Evolutionary conservation across 2,329 filamentous ascomycete species (phyloP).

Genomic region (Exutisphaerella laricina): DNA sequence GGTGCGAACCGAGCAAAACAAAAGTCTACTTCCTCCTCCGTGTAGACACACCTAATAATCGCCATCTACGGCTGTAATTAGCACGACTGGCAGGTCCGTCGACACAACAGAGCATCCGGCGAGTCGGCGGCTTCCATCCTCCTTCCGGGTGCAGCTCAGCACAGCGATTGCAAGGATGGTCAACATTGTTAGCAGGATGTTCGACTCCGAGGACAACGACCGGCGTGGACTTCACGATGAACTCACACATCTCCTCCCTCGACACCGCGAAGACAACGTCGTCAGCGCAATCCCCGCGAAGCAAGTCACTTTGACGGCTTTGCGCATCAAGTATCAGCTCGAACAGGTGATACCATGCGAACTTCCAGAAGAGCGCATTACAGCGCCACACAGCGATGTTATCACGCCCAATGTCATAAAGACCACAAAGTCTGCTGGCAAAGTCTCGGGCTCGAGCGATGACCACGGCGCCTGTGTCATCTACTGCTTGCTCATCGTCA

Average conservation of each 20-base stretch:
- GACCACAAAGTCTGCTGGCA: constrained; percentile 74
- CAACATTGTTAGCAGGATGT: constrained; percentile 11
- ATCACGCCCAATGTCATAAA: constrained; percentile 74
- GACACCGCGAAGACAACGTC: constrained; percentile 50
- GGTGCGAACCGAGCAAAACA: too few species aligned
- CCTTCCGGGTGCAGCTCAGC: constrained; percentile 1
- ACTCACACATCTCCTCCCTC: constrained; percentile 53
- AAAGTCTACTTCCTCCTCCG: too few species aligned
- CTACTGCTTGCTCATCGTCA: constrained; percentile 70
- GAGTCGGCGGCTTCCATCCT: not conserved
- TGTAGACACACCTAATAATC: too few species aligned
- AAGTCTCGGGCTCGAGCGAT: constrained; percentile 26
- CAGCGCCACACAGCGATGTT: constrained; percentile 73
- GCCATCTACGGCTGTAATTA: too few species aligned
- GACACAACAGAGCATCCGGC: not conserved
- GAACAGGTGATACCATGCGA: constrained; percentile 89
- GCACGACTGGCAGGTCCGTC: too few species aligned
- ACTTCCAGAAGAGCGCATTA: constrained; percentile 69
- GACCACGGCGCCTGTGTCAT: constrained; percentile 76
- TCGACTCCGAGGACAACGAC: constrained; percentile 33
- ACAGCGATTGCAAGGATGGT: not conserved
- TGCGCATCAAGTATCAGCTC: constrained; percentile 85
- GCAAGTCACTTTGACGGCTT: constrained; percentile 82
- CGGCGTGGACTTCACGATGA: constrained; percentile 39
- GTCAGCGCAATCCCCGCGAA: constrained; percentile 65